These are phyloP conservation scores for Fraxinus anomala DNA, from an alignment of 257 asterid species.

Conservation along the genomic window DNA sequence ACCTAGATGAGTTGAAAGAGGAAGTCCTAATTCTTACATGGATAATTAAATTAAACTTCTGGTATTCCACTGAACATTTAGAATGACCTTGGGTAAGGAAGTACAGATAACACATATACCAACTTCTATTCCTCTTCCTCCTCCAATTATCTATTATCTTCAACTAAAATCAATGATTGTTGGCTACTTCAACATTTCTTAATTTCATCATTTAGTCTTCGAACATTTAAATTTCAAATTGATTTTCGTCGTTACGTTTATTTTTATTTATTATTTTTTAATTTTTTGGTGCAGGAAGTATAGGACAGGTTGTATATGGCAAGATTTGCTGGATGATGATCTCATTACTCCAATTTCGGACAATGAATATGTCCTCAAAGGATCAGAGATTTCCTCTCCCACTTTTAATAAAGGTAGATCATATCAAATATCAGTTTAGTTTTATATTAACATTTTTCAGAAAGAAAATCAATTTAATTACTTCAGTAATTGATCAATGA, in stretches of 20 bases:
- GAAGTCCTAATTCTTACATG: too few relatives aligned
- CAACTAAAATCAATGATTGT: neutral
- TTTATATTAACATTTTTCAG: neutral
- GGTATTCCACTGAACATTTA: too few relatives aligned
- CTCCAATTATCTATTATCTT: neutral
- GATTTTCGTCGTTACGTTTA: neutral
- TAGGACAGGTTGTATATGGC: constrained; percentile 87
- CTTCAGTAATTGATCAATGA: neutral
- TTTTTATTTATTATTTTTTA: neutral
- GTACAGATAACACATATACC: too few relatives aligned
- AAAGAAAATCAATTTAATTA: neutral
- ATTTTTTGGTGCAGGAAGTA: constrained; percentile 52
- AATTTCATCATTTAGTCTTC: neutral
- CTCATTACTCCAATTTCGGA: constrained; percentile 85
- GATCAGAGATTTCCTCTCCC: constrained; percentile 60
- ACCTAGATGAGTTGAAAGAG: too few relatives aligned
- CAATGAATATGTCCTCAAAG: constrained; percentile 89
- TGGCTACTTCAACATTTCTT: neutral
- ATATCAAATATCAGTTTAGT: neutral
- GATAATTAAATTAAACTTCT: too few relatives aligned
- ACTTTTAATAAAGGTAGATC: constrained; percentile 39
- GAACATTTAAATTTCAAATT: neutral
- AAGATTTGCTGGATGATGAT: constrained; percentile 91
- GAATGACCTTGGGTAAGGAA: too few relatives aligned
- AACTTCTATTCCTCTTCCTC: too few relatives aligned